Evolutionary conservation across 2,329 filamentous ascomycete species (phyloP).

Genomic region (Colletotrichum tofieldiae): DNA sequence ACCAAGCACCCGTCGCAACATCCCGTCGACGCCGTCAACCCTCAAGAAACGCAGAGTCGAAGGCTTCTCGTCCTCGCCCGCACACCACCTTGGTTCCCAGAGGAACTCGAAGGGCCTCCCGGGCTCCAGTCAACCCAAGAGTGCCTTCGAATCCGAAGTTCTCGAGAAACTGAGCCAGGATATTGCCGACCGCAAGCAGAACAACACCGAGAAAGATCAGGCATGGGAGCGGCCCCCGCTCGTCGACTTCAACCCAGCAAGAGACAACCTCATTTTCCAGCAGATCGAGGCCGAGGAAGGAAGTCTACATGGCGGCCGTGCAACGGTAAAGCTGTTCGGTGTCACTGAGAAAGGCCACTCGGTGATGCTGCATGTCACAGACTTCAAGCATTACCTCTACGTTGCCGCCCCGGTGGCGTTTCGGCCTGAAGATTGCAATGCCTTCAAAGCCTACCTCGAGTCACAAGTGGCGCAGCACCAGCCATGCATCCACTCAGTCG

Average conservation of each 20-base stretch:
- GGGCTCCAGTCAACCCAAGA: conserved; percentile 86
- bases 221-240: conserved; percentile 82
- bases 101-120: conserved; percentile 74
- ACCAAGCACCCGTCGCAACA: conserved; percentile 75
- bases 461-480: conserved; percentile 81
- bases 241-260: conserved; percentile 67
- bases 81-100: conserved; percentile 74
- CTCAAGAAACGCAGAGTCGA: conserved; percentile 91
- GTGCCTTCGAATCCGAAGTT: conserved; percentile 92
- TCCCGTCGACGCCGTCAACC: conserved; percentile 68
- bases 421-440: conserved; percentile 81
- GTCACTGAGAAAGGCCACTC: conserved; percentile 90
- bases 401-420: conserved; percentile 90
- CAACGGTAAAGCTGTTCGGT: conserved; percentile 92
- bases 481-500: conserved; percentile 83
- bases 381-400: conserved; percentile 97
- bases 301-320: conserved; percentile 80
- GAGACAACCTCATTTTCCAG: conserved; percentile 87
- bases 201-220: conserved; percentile 93
- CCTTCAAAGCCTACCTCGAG: conserved; percentile 87
- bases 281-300: conserved; percentile 97
- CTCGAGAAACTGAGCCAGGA: conserved; percentile 97
- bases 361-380: conserved; percentile 93
- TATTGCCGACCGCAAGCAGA: conserved; percentile 86
- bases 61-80: conserved; percentile 68